phyloP scores from a whole-genome alignment of 176 grass and related monocot genomes.

The Aegilops longissima region DNA sequence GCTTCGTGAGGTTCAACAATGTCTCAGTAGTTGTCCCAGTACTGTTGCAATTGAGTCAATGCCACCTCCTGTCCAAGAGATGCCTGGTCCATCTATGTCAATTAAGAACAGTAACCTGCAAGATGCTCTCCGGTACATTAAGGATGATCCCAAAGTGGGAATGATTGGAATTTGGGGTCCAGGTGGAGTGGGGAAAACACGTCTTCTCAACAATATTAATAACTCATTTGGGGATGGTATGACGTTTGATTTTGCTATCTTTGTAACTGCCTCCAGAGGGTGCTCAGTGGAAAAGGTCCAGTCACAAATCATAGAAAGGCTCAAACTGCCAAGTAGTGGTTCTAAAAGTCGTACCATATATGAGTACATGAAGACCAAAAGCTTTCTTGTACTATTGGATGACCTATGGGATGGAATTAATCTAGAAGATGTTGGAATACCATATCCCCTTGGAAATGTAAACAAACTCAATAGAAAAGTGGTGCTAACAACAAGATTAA shows the following conservation, averaged over 20 bases:
- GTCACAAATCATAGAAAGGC: neutral
- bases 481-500: constrained; percentile 38
- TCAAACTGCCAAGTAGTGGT: neutral
- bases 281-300: neutral
- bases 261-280: neutral
- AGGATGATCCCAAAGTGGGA: neutral
- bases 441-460: neutral
- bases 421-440: constrained; percentile 18
- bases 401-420: constrained; percentile 1
- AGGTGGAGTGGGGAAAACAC: neutral
- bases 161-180: neutral
- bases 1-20: no score
- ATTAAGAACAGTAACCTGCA: no score
- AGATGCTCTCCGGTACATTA: neutral
- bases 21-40: no score
- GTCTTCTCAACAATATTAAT: neutral
- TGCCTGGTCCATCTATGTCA: no score
- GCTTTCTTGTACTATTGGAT: constrained; percentile 6
- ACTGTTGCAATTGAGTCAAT: no score
- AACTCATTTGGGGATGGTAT: neutral
- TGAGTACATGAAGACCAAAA: neutral
- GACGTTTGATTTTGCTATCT: neutral
- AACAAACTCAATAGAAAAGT: constrained; percentile 10
- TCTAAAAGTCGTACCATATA: neutral
- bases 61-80: no score